Base-by-base conservation (phyloP, 2,329 filamentous ascomycete genomes). In the Eutypella sp. region DNA sequence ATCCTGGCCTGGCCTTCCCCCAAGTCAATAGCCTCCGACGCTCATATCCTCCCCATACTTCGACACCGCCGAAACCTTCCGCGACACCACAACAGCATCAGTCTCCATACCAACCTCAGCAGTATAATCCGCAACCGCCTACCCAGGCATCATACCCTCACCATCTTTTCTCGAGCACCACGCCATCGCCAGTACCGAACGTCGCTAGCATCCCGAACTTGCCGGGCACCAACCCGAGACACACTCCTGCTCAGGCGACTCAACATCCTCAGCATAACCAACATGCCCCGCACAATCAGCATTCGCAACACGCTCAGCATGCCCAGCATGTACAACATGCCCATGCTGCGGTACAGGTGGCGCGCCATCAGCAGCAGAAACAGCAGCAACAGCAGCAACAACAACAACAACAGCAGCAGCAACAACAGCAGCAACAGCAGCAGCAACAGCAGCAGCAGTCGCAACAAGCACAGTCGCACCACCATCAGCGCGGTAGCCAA, bases 31-130 rank as follows among this genome's bases (percentile, higher is more conserved):
- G 65, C 60, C 56, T 78, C 49, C 68, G 76, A 63, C 75, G 76
- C 46, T 64, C 58, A 52, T 77, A 71, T 53, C 68, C 68, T 57
- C 67, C 72, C 45, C 74, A 76, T 56, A 67, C 72, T 48, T 72
- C 70, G 53, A 72, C 74, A 55, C 68, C 71, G 53, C 78, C 73
- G 59, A 79, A 81, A 60, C 73, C 76, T 50, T 76, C 77, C 23
- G 73, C 77, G 33, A 73, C 74, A 19, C 70, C 70, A 24, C 60
- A 76, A 51, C 76, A 78, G 52, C 70, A 76, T 56, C 72, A 75
- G 48, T 73, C 76, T 48, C 73, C 76, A 2, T 81, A 81, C 57
- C 76, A 78, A 60, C 58, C 71, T 44, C 73, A 76, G 52, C 67
- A 71, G 48, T 81, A 81, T 60, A 62, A 72, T 45, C 66, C 76